Evolutionary conservation across 345 rosid genomes (phyloP).

Genomic region (Hevea brasiliensis): DNA sequence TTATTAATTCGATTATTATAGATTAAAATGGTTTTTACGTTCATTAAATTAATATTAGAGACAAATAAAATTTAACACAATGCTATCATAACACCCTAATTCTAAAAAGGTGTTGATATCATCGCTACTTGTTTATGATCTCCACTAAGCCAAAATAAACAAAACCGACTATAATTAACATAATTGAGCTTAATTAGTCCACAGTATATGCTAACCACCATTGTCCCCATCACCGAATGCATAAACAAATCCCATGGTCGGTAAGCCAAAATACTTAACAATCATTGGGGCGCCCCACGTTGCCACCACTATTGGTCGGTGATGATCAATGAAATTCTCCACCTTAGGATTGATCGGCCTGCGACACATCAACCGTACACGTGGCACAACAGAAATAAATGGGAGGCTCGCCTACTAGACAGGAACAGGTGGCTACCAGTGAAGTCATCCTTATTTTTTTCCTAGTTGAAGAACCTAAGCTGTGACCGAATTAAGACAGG

Average conservation of each 20-base stretch:
- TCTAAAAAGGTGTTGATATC: not conserved
- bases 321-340: conserved; percentile 6
- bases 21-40: no score
- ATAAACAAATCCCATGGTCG: conserved; percentile 53
- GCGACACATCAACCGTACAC: conserved; percentile 35
- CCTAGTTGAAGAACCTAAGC: conserved; percentile 11
- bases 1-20: no score
- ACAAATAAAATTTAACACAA: no score
- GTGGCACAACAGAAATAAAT: conserved; percentile 24
- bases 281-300: conserved; percentile 32
- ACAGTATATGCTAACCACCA: conserved; percentile 21
- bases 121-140: not conserved
- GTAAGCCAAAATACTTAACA: conserved; percentile 24
- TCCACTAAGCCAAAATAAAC: conserved; percentile 6
- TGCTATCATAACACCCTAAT: no score
- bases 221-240: conserved; percentile 27
- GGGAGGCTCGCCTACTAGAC: conserved; percentile 37
- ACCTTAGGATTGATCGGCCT: conserved; percentile 19
- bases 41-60: no score
- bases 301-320: conserved; percentile 26
- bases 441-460: not conserved
- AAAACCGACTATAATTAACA: conserved; percentile 7
- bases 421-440: conserved; percentile 28
- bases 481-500: conserved; percentile 23
- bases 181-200: conserved; percentile 18